Evolutionary conservation across 345 rosid genomes (phyloP).

Genomic region (Raphanus raphanistrum): DNA sequence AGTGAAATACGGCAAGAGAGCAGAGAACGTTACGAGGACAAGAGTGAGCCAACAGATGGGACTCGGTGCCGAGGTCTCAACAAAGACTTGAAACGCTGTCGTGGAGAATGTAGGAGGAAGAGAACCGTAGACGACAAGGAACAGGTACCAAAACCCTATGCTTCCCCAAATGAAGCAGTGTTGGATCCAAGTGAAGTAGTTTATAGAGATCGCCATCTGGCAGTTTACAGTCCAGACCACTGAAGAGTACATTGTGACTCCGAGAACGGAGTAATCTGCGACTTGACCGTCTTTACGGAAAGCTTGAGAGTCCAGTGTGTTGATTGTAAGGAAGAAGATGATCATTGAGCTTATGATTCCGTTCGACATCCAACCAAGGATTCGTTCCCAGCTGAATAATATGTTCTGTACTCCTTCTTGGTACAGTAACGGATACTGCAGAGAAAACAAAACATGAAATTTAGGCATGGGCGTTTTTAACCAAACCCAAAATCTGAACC

Average conservation of each 20-base stretch:
- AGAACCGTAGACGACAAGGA: slow-evolving; percentile 65
- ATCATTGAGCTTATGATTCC: slow-evolving; percentile 77
- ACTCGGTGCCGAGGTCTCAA: slow-evolving; percentile 78
- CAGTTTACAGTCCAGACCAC: slow-evolving; percentile 87
- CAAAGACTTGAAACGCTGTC: slow-evolving; percentile 71
- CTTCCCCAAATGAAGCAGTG: slow-evolving; percentile 97
- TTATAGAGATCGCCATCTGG: slow-evolving; percentile 86
- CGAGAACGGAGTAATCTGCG: slow-evolving; percentile 66
- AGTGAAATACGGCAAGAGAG: slow-evolving; percentile 69
- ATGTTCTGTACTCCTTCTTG: slow-evolving; percentile 76
- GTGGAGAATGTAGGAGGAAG: slow-evolving; percentile 63
- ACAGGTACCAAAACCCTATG: slow-evolving; percentile 77
- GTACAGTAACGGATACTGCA: slow-evolving; percentile 71
- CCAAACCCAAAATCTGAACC: neutral
- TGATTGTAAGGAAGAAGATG: slow-evolving; percentile 70
- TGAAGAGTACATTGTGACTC: slow-evolving; percentile 78
- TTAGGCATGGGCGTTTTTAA: neutral
- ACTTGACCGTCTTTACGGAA: slow-evolving; percentile 72
- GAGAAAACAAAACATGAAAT: neutral
- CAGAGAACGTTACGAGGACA: slow-evolving; percentile 56
- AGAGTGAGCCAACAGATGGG: slow-evolving; percentile 64
- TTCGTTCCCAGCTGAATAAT: slow-evolving; percentile 82
- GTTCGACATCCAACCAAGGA: slow-evolving; percentile 89
- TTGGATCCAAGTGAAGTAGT: slow-evolving; percentile 98
- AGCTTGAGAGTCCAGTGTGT: slow-evolving; percentile 57